Base-by-base conservation (phyloP, 2,329 filamentous ascomycete genomes). In the Delphinella strobiligena region DNA sequence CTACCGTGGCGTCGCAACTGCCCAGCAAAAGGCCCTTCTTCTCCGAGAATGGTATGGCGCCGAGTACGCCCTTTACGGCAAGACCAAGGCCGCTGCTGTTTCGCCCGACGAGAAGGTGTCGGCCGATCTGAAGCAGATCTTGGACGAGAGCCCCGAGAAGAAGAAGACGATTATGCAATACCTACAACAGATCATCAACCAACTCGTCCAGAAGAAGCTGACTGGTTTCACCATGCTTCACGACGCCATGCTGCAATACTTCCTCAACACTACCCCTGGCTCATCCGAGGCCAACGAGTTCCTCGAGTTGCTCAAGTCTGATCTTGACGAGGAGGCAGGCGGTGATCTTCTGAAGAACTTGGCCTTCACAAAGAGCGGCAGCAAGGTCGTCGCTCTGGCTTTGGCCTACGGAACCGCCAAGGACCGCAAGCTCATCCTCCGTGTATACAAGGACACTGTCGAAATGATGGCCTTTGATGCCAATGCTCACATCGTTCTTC, bases 191-290 rank as follows among this genome's bases (percentile, higher is more conserved):
- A 75, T 94, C 64, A 91, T 93, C 68, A 94, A 95, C 62, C 78
- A 82, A 46, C 74, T 98, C 31, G 74, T 96, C 35, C 88, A 98
- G 63, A 98, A 98, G 74, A 91, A 91, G 64, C 80, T 91, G 64
- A 93, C 86, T 1, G 89, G 86, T 8, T 96, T 98, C 63, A 96
- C 89, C 2, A 93, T 98, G 74, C 75, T 98, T 15, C 93, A 98
- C 61, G 91, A 96, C 54, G 91, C 91, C 36, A 94, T 98, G 88
- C 69, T 95, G 44, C 89, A 98, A 59, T 98, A 95, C 62, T 95
- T 89, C 63, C 66, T 86, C 38, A 89, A 82, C 52, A 77, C 80
- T 34, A 80, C 82, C 48, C 68, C 75, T 4, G 87, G 82, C 3
- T 84, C 79, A 33, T 78, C 84, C 42, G 89, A 96, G 58, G 79